Conservation (phyloP, 2,329 filamentous ascomycete species). For the Colletotrichum brevisporum region DNA sequence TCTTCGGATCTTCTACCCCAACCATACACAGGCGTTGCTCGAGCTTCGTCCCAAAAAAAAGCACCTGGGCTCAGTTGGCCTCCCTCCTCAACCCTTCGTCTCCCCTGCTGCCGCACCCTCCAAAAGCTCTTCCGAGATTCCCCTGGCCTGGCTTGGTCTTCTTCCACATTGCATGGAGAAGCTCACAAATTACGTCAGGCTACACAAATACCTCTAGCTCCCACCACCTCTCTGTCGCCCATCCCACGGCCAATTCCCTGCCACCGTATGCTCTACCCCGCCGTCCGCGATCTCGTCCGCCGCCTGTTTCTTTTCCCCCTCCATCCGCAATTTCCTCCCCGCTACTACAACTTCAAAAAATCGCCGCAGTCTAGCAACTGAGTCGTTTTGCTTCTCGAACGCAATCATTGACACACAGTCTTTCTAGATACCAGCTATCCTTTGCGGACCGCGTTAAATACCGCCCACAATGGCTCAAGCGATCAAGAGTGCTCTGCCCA, state of each 20-base stretch:
- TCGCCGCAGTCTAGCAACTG: too few species aligned
- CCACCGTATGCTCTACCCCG: conserved; percentile 35
- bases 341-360: conserved; percentile 7
- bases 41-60: conserved; percentile 11
- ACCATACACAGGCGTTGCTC: conserved; percentile 4
- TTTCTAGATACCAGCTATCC: conserved; percentile 12
- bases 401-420: too few species aligned
- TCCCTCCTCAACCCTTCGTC: conserved; percentile 8
- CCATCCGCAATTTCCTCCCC: conserved; percentile 9
- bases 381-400: too few species aligned
- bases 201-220: conserved; percentile 33
- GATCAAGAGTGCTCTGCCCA: conserved; percentile 82
- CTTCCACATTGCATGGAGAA: conserved; percentile 25
- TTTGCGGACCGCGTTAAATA: conserved; percentile 30
- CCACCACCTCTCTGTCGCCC: conserved; percentile 24
- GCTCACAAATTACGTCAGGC: conserved; percentile 42
- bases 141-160: neutral
- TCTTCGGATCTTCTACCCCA: conserved; percentile 28
- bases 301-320: conserved; percentile 11
- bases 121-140: neutral
- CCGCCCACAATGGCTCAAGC: conserved; percentile 74
- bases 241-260: conserved; percentile 33
- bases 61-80: conserved; percentile 22
- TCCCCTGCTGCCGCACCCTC: conserved; percentile 5
- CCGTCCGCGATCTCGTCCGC: conserved; percentile 20